Evolutionary conservation across 768 basidiomycete species (phyloP), one percentile per base, ranked within the genome.

Genomic region (Mycena maculata): DNA sequence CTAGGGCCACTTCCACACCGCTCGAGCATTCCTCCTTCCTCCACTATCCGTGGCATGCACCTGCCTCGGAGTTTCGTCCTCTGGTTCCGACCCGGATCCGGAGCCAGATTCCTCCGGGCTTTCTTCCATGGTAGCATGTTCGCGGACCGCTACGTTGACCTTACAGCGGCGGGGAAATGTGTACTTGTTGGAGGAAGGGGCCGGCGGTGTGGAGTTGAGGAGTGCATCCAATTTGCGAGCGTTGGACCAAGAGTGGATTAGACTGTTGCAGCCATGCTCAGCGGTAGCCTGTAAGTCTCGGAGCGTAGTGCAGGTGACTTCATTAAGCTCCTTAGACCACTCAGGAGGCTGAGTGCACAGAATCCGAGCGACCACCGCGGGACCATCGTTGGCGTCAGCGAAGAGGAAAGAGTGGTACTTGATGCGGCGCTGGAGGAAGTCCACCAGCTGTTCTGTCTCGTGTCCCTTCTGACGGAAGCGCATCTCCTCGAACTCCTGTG

Each of bases 401-500:
- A 25, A 65, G 25, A 58, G 12, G 47, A 65, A 65, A 4, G 39
- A 22, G 23, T 36, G 25, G 28, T 49, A 41, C 4, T 47, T 4
- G 12, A 42, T 39, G 4, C 63, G 55, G 2, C 63, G 44, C 20
- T 65, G 63, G 38, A 27, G 50, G 63, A 65, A 65, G 25, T 65
- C 54, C 0, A 58, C 2, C 0, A 55, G 63, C 2, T 57, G 18
- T 30, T 65, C 63, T 11, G 20, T 11, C 11, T 54, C 50, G 18
- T 44, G 39, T 8, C 41, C 61, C 9, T 8, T 33, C 52, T 63
- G 61, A 5, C 61, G 23, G 52, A 63, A 63, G 6, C 39, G 25
- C 61, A 63, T 63, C 16, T 52, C 61, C 42, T 63, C 49, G 30
- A 63, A 54, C 39, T 45, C 33, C 5, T n/a, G 22, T 9, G 22